Evolutionary conservation across 2,329 filamentous ascomycete species (phyloP).

Genomic region (Sordariomycetes sp.): DNA sequence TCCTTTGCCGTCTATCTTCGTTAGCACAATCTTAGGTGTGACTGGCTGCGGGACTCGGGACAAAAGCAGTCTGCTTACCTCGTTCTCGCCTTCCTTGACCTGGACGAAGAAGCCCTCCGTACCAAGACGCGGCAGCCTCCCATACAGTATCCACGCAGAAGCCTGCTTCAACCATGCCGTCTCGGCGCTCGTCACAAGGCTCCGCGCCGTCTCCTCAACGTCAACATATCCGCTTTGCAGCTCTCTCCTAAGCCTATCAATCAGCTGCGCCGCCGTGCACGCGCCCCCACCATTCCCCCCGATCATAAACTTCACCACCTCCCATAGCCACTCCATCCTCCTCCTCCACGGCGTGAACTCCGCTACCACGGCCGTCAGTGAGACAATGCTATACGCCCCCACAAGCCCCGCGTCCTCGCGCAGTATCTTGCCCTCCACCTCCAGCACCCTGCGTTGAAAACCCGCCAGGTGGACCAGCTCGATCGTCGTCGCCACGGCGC

Average conservation of each 20-base stretch:
- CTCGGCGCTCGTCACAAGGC: constrained; percentile 68
- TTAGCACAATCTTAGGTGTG: neutral
- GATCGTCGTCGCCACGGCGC: constrained; percentile 73
- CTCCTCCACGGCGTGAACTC: constrained; percentile 84
- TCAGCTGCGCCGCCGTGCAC: constrained; percentile 59
- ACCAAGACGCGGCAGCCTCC: constrained; percentile 65
- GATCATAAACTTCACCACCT: constrained; percentile 56
- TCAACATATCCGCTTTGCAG: constrained; percentile 81
- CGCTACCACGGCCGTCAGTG: constrained; percentile 68
- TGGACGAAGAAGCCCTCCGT: constrained; percentile 79
- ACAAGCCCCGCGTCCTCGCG: constrained; percentile 66
- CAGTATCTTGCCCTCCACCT: constrained; percentile 71
- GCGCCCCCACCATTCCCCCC: constrained; percentile 16
- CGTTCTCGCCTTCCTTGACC: constrained; percentile 25
- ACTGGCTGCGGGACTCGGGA: neutral
- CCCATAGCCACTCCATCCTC: constrained; percentile 76
- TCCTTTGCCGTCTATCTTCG: constrained; percentile 22
- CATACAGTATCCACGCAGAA: constrained; percentile 83
- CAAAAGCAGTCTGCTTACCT: constrained; percentile 16
- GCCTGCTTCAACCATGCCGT: constrained; percentile 85
- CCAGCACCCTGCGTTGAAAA: constrained; percentile 74
- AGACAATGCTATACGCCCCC: constrained; percentile 87
- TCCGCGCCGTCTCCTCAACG: constrained; percentile 62
- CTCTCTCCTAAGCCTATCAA: constrained; percentile 63
- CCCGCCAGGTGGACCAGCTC: constrained; percentile 59